These are phyloP conservation scores for Sordariomycetes sp. DNA, from an alignment of 2,329 filamentous ascomycete genomes.

Conservation along the genomic window DNA sequence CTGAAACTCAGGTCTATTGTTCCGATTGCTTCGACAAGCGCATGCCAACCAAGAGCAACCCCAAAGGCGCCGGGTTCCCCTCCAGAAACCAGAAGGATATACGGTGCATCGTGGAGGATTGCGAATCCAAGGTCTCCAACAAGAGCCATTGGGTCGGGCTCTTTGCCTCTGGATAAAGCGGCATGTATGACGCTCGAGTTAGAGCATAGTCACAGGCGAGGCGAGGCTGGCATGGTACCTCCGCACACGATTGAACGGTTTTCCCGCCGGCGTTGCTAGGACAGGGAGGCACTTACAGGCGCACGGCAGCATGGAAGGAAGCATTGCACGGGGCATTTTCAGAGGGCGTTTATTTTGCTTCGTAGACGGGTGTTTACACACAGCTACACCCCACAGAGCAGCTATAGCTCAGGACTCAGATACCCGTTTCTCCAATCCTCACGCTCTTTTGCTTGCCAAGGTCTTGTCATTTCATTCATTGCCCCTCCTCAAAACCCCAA, in stretches of 20 bases:
- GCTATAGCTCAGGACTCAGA: no score
- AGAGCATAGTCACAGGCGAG: background rate
- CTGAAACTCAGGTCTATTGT: slow-evolving; percentile 47
- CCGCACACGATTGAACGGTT: no score
- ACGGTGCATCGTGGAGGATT: slow-evolving; percentile 48
- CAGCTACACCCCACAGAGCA: no score
- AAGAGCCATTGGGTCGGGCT: slow-evolving; percentile 55
- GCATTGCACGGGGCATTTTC: background rate
- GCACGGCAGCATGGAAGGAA: background rate
- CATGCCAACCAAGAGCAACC: slow-evolving; percentile 24
- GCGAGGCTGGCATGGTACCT: no score
- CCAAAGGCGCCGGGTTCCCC: slow-evolving; percentile 28
- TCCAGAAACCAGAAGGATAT: slow-evolving; percentile 22
- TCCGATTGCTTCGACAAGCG: slow-evolving; percentile 51
- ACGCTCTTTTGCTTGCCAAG: no score
- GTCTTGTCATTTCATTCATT: no score
- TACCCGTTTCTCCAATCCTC: no score
- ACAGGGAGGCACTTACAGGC: no score
- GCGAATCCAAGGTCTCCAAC: slow-evolving; percentile 38
- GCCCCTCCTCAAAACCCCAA: no score
- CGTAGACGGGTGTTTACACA: no score
- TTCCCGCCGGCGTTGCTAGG: no score
- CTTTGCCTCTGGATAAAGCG: slow-evolving; percentile 20
- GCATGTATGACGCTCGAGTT: slow-evolving; percentile 1
- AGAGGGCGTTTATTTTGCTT: background rate